Percentiles rank a stretch among this genome's conserved stretches.
Conservation (phyloP, 2,329 filamentous ascomycete species). For the Penicillium hesseltinei region DNA sequence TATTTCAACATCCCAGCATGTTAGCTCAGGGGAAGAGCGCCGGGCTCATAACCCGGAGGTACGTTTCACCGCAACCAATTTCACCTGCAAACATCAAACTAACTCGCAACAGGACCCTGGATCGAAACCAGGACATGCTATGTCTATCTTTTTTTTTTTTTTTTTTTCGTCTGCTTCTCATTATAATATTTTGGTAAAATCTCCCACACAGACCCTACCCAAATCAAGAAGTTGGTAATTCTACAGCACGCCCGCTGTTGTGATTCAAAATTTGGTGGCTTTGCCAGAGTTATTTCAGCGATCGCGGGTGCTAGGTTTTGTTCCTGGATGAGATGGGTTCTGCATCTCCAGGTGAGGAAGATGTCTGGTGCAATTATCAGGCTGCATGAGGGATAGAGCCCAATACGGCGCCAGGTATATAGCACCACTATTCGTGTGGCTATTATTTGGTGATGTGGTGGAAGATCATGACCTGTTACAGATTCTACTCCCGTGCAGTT, state of each 20-base stretch:
- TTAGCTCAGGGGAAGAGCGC: slow-evolving; percentile 49
- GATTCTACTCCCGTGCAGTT: neutral
- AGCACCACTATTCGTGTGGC: no score
- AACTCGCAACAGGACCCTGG: neutral
- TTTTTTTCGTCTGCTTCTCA: no score
- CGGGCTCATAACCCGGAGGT: slow-evolving; percentile 50
- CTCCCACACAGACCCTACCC: neutral
- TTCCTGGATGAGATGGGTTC: no score
- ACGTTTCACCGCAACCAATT: neutral
- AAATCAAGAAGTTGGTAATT: neutral
- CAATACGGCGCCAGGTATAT: no score
- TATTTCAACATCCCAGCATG: slow-evolving; percentile 23
- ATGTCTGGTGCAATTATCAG: no score
- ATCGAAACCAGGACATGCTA: slow-evolving; percentile 5
- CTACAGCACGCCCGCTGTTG: neutral
- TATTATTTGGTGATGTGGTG: no score
- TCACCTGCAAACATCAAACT: neutral
- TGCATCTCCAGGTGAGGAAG: no score
- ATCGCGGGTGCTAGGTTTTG: no score
- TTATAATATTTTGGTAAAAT: neutral
- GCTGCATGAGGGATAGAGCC: no score
- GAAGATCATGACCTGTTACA: no score
- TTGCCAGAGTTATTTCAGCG: no score
- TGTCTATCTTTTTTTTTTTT: neutral
- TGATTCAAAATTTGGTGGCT: no score